Evolutionary conservation across 805 yeast genomes (phyloP).

Genomic region (Ogataea chonburiensis): DNA sequence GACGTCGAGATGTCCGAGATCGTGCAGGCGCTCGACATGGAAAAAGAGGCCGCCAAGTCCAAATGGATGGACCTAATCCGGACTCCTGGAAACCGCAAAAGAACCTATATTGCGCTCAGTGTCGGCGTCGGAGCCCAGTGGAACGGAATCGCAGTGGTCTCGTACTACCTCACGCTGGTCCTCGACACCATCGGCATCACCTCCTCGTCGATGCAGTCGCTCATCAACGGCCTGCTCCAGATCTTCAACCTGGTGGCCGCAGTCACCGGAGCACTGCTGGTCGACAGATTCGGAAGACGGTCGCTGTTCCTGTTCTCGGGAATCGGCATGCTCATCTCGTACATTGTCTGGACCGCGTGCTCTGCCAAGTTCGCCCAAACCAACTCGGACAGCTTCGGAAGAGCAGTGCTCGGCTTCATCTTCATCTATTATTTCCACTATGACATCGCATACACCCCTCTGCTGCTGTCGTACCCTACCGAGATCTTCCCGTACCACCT

Average conservation of each 20-base stretch:
- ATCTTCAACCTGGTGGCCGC: constrained; percentile 43
- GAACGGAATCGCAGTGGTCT: constrained; percentile 47
- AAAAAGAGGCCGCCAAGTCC: constrained; percentile 31
- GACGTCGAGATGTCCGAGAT: constrained; percentile 39
- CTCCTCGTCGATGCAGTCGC: constrained; percentile 43
- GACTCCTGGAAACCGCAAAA: constrained; percentile 38
- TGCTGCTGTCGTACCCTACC: constrained; percentile 42
- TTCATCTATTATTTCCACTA: constrained; percentile 38
- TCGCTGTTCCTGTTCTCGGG: constrained; percentile 35
- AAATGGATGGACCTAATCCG: constrained; percentile 38
- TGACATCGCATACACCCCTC: constrained; percentile 46
- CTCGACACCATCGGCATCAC: constrained; percentile 54
- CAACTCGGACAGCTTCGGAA: constrained; percentile 22
- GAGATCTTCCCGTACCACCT: constrained; percentile 58
- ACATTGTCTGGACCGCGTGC: constrained; percentile 44
- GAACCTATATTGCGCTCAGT: constrained; percentile 34
- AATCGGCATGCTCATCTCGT: constrained; percentile 39
- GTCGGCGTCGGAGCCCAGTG: constrained; percentile 38
- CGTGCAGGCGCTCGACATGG: constrained; percentile 38
- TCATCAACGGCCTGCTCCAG: constrained; percentile 51
- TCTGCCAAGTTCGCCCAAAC: constrained; percentile 38
- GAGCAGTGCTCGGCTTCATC: constrained; percentile 24
- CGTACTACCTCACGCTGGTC: constrained; percentile 46
- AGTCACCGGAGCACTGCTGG: constrained; percentile 31
- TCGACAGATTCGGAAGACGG: constrained; percentile 38